These are phyloP conservation scores for Sarocladium strictum DNA, from an alignment of 2,329 filamentous ascomycete genomes.

Conservation along the genomic window DNA sequence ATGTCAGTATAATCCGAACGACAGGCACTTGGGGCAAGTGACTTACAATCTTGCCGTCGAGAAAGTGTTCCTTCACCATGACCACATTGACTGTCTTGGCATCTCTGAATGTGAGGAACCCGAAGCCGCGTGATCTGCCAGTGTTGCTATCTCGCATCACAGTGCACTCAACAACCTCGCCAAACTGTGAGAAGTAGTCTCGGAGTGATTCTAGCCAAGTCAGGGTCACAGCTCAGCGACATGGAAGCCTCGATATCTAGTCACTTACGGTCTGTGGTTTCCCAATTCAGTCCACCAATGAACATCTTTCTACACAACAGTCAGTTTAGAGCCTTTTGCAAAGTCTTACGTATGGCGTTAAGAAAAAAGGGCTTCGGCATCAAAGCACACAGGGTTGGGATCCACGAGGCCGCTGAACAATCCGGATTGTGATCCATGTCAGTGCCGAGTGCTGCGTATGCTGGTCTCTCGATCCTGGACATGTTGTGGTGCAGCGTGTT, in stretches of 20 bases:
- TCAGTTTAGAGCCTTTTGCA: background rate
- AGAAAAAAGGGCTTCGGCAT: background rate
- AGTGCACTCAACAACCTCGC: slow-evolving; percentile 94
- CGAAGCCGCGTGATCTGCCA: slow-evolving; percentile 90
- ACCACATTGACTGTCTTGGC: slow-evolving; percentile 97
- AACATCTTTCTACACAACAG: slow-evolving; percentile 82
- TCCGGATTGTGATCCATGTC: too few relatives aligned
- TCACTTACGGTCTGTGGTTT: slow-evolving; percentile 90
- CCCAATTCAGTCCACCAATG: slow-evolving; percentile 97
- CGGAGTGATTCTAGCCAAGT: slow-evolving; percentile 73
- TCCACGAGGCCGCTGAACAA: background rate
- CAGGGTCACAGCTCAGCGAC: background rate
- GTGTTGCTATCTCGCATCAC: slow-evolving; percentile 98
- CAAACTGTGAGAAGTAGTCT: slow-evolving; percentile 96
- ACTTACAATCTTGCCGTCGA: slow-evolving; percentile 96
- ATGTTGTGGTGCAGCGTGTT: too few relatives aligned
- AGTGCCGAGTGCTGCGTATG: too few relatives aligned
- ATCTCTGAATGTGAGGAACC: slow-evolving; percentile 96
- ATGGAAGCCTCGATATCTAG: background rate
- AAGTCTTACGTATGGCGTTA: background rate
- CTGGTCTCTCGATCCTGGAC: too few relatives aligned
- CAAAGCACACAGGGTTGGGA: background rate
- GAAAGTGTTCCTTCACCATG: slow-evolving; percentile 98
- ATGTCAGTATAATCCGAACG: slow-evolving; percentile 16
- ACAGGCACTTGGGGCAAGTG: background rate